Evolutionary conservation across 148 eudicot genomes (phyloP).

Genomic region (Heliosperma pusillum): DNA sequence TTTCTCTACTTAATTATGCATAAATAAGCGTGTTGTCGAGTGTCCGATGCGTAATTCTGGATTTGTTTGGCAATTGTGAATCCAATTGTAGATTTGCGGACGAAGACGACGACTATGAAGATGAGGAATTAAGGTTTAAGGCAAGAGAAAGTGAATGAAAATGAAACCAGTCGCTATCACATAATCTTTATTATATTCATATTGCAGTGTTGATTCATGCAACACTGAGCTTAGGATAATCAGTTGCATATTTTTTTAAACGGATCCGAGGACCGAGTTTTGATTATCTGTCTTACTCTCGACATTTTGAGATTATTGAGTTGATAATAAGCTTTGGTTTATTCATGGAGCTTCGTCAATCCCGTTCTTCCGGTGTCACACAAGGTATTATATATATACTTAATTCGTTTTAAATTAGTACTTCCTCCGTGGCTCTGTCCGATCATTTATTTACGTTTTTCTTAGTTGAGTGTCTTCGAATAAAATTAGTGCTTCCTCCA

Average conservation of each 20-base stretch:
- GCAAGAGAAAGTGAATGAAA: not conserved
- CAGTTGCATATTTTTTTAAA: not conserved
- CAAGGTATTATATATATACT: constrained; percentile 40
- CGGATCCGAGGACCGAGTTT: constrained; percentile 22
- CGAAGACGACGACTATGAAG: too few relatives aligned
- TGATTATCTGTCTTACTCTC: not conserved
- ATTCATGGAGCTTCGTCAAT: constrained; percentile 76
- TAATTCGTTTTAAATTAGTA: not conserved
- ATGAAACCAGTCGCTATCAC: constrained; percentile 4
- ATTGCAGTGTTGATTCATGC: constrained; percentile 1
- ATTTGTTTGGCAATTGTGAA: not conserved
- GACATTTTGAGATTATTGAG: too few relatives aligned
- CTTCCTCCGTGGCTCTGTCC: too few relatives aligned
- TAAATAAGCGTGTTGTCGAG: too few relatives aligned
- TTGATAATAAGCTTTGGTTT: not conserved
- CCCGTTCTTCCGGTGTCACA: constrained; percentile 51
- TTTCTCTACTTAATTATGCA: too few relatives aligned
- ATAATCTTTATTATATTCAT: constrained; percentile 5
- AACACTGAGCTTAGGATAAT: not conserved
- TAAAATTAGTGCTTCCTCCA: too few relatives aligned
- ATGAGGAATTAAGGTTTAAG: too few relatives aligned
- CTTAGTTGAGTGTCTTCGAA: too few relatives aligned
- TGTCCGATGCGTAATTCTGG: constrained; percentile 1
- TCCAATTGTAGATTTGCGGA: constrained; percentile 10
- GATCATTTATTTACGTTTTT: too few relatives aligned